Base-by-base conservation (phyloP, 1,139 yeast genomes). In the Ashbya aceris region DNA sequence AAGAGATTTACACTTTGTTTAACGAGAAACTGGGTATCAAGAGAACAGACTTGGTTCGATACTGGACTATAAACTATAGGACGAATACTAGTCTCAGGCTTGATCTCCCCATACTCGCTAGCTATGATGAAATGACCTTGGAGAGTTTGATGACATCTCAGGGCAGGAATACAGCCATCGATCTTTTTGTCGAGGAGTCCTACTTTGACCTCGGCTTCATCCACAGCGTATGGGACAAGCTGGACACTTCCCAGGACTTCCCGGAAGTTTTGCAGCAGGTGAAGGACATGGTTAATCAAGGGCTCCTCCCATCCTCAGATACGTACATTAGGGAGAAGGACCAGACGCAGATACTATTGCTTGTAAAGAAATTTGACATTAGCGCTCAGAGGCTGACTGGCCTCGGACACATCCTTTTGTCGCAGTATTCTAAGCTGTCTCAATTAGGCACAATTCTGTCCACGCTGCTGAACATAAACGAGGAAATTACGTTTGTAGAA, bases 51-150 rank as follows among this genome's bases (percentile, higher is more conserved):
- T 67, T 69, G 2, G 71, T 82, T 38, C 70, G 83, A 44, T 71
- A 84, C 48, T 76, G 93, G 76, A 65, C 74, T 10, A 70, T 85
- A 64, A 76, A 73, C 26, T 78, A 76, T 53, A 73, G 96, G 45
- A 77, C 81, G 51, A 86, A 86, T 58, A 76, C 74, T 48, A 84
- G 96, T 0, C 67, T 76, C 42, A 71, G 96, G 51, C 74, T 84
- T 1, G 82, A 78, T 46, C 56, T 67, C 4, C 74, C 72, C 2
- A 58, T 84, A 11, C 68, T 71, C 5, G 50, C 55, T n/a, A 53
- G 51, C 11, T 49, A 58, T 1, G 67, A 63, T 3, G 65, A 66
- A 10, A 36, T 55, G 29, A 60, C 73, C 0, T 50, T 74, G 27
- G 73, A 71, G 36, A 70, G 71, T 36, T 66, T 75, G 2, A 70